Percentiles rank a stretch among this genome's conserved stretches.
These are phyloP conservation scores for Fusarium oxysporum DNA, from an alignment of 2,329 filamentous ascomycete genomes.

Conservation along the genomic window DNA sequence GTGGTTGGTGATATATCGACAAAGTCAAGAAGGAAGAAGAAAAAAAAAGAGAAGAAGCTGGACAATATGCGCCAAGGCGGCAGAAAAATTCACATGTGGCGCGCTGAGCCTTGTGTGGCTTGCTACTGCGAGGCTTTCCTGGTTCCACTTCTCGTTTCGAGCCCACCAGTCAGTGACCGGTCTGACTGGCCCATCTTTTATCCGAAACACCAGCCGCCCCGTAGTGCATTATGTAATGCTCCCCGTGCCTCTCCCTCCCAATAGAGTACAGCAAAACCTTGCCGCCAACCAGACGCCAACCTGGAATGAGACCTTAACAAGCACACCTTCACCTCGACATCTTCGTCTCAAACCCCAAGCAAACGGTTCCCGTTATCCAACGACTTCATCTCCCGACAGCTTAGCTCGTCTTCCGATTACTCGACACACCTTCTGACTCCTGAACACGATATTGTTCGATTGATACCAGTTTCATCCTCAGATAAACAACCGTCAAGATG, in stretches of 20 bases:
- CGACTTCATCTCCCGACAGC: conserved; percentile 41
- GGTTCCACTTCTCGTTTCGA: background rate
- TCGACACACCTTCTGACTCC: conserved; percentile 29
- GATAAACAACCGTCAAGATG: conserved; percentile 69
- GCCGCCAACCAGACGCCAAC: conserved; percentile 54
- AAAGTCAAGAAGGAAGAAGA: conserved; percentile 23
- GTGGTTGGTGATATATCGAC: conserved; percentile 32
- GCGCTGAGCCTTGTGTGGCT: conserved; percentile 37
- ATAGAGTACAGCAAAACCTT: conserved; percentile 56
- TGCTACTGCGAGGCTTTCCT: conserved; percentile 2
- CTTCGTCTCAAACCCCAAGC: conserved; percentile 43
- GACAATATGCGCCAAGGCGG: conserved; percentile 24
- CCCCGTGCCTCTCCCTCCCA: conserved; percentile 43
- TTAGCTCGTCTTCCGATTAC: conserved; percentile 22
- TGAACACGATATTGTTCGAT: conserved; percentile 27
- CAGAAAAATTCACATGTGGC: conserved; percentile 44
- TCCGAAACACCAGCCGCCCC: conserved; percentile 32
- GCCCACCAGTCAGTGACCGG: background rate
- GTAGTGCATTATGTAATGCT: conserved; percentile 48
- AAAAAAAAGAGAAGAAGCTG: conserved; percentile 35
- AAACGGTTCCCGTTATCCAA: conserved; percentile 41
- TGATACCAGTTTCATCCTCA: conserved; percentile 25
- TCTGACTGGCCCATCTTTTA: conserved; percentile 26
- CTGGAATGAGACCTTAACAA: conserved; percentile 55
- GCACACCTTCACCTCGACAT: conserved; percentile 44